Evolutionary conservation across 768 basidiomycete species (phyloP).

Genomic region (Rhodotorula diobovata): DNA sequence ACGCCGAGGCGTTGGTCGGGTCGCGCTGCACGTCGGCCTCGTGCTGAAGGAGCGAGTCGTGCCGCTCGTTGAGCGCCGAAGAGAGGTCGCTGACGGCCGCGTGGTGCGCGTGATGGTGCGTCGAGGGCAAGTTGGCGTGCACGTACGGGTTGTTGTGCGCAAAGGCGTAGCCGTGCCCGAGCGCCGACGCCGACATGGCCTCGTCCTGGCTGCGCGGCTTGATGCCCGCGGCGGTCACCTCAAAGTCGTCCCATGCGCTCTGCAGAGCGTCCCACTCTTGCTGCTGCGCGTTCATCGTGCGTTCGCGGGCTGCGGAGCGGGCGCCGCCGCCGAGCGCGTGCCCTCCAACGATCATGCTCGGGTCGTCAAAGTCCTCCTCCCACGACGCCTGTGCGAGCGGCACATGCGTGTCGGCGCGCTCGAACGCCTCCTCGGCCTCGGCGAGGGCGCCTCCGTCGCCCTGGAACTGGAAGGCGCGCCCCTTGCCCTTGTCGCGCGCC

Average conservation of each 20-base stretch:
- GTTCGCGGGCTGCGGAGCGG: not conserved
- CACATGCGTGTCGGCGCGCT: conserved; percentile 29
- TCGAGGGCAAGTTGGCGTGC: conserved; percentile 2
- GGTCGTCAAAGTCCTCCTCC: conserved; percentile 44
- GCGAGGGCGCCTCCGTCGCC: conserved; percentile 41
- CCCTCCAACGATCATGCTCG: conserved; percentile 39
- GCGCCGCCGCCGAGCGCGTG: conserved; percentile 8
- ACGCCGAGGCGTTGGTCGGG: conserved; percentile 64
- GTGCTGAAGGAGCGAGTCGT: conserved; percentile 75
- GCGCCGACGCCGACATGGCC: conserved; percentile 8
- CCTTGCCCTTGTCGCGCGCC: conserved; percentile 5
- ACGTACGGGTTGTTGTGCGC: conserved; percentile 39
- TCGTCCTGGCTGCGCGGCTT: conserved; percentile 50
- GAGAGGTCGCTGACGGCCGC: not conserved
- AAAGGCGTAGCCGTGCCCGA: conserved; percentile 24
- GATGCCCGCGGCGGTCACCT: conserved; percentile 66
- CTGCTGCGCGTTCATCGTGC: conserved; percentile 32
- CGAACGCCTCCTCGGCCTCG: conserved; percentile 1
- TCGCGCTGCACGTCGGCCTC: conserved; percentile 84
- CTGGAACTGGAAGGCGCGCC: conserved; percentile 38
- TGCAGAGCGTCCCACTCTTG: conserved; percentile 66
- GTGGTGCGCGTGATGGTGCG: conserved; percentile 17
- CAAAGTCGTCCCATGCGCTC: conserved; percentile 73
- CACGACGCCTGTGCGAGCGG: conserved; percentile 37
- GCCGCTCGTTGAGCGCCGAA: conserved; percentile 16